Base-by-base conservation (phyloP, 1,139 yeast genomes). In the Candida albicans region DNA sequence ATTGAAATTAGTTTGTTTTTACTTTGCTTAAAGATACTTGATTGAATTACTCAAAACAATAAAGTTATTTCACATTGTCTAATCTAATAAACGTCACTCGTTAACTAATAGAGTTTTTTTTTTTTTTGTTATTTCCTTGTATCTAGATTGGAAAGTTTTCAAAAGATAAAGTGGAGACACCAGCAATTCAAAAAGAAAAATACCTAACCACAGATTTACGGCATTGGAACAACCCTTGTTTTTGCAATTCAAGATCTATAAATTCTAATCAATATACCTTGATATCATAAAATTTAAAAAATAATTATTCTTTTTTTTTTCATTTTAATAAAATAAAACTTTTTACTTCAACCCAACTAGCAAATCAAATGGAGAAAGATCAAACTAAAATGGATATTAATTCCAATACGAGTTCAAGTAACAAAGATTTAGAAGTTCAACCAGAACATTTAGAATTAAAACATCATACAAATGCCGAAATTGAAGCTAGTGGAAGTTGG, bases 401-500 rank as follows among this genome's bases (percentile, higher is more conserved):
- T 6, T 31, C 40, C 31, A 37, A 31, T 29, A 15, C 39, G 11
- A 36, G 39, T 22, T 43, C 45, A 13, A 39, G 40, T 14, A 41
- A 47, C 25, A 42, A 48, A 22, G 53, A 50, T 37, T 40, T 45
- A 27, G 50, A 48, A 38, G 45, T 42, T 27, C 45, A 32, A 52
- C 28, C 51, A 4, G 54, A 52, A 26, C 65, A 62, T 42, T 49
- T 64, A 38, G 67, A 54, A 35, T 55, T 64, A 30, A 61, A 57
- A 44, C 55, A 55, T 12, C 67, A 67, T 48, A 53, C 71, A 5
- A 42, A 50, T 2, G 62, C 50, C 10, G 70, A 65, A 40, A 65
- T 64, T 30, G 65, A 58, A 24, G 47, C 68, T 11, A 55, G 60
- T 37, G 71, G 71, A 15, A 55, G 61, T 44, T 73, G 79, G 79